Base-by-base conservation (phyloP, 1,284 basidiomycete species). In the Mycosarcoma maydis region DNA sequence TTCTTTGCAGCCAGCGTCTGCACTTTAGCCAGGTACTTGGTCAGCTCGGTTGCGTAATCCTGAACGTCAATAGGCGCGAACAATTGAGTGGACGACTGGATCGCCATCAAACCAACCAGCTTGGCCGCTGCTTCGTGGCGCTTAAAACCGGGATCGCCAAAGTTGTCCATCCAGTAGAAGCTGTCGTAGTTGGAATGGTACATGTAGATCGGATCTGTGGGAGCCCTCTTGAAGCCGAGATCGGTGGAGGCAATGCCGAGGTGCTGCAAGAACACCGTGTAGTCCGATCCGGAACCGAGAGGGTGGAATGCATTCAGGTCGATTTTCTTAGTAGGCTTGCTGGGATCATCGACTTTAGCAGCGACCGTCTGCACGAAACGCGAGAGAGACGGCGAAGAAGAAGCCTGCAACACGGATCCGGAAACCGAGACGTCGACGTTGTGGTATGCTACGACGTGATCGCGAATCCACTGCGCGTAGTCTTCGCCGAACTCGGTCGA, bases 401-500 rank as follows among this genome's bases (percentile, higher is more conserved):
- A 50, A 24, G 85, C 84, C 11, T 67, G 53, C 81, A 89, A 91
- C 22, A 83, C 83, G 10, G 89, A 88, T 14, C 94, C 94, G 16
- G 85, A 64, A 1, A 89, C 88, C 0, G 91, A 89, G 4, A 85
- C 85, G 76, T 91, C 90, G 23, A 91, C 85, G 80, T 97, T 97
- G 65, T 95, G 83, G 81, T 97, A 97, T 6, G 90, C 87, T n/a
- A 92, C 92, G 34, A 90, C 89, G 65, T 94, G 86, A 40, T 87
- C 83, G 37, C 86, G 85, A 56, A 95, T 87, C 88, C 90, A 94
- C 26, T 88, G 85, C 7, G 89, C 85, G 80, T 94, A 95, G 81
- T 95, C 92, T 83, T 95, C 93, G 7, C 88, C 90, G 85, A 89
- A 93, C 82, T 95, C 92, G 6, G 91, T 93, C 72, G 88, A 89